Evolutionary conservation across 2,329 filamentous ascomycete species (phyloP).

Genomic region (Chrysosporium queenslandicum): DNA sequence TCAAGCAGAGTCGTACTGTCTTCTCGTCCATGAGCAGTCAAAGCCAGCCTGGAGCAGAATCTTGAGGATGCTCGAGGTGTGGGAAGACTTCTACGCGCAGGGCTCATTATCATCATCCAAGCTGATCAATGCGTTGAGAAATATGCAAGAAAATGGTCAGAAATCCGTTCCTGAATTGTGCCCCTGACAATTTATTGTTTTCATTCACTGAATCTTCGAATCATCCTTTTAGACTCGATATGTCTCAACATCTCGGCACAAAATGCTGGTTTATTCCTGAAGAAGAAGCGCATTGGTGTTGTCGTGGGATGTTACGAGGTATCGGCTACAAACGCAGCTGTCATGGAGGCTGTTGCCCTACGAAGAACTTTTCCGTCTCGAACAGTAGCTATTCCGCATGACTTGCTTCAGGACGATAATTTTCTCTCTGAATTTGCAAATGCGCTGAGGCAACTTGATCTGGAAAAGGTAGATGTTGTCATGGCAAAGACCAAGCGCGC

Average conservation of each 20-base stretch:
- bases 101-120: neutral
- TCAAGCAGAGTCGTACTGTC: neutral
- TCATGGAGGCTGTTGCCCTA: slow-evolving; percentile 24
- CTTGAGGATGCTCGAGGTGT: neutral
- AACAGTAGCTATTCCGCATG: neutral
- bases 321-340: slow-evolving; percentile 29
- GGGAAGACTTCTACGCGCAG: neutral
- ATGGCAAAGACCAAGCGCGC: neutral
- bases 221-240: slow-evolving; percentile 20
- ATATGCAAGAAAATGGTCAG: neutral
- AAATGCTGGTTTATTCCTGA: slow-evolving; percentile 29
- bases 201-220: neutral
- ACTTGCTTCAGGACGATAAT: neutral
- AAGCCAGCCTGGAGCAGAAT: neutral
- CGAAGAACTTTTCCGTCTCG: neutral
- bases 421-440: neutral
- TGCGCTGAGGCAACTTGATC: neutral
- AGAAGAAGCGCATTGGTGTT: slow-evolving; percentile 18
- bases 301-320: slow-evolving; percentile 40
- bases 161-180: neutral
- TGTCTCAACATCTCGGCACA: slow-evolving; percentile 25
- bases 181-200: too few relatives aligned
- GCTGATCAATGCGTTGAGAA: neutral
- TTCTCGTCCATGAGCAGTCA: neutral
- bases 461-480: neutral